Evolutionary conservation across 23 red algal genomes (phyloP).

Genomic region (Gracilariopsis chorda): DNA sequence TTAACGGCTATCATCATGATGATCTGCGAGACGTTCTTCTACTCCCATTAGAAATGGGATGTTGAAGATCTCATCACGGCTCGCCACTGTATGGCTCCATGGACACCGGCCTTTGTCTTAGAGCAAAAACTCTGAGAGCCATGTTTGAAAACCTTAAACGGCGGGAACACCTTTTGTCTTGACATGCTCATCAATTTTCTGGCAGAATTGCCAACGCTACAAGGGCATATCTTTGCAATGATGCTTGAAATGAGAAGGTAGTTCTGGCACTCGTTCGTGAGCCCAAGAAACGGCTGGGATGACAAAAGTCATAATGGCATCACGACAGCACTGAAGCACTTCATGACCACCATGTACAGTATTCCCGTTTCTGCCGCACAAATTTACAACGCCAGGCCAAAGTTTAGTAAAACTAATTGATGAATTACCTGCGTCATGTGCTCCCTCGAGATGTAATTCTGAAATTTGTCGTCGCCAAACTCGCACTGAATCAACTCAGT

Average conservation of each 20-base stretch:
- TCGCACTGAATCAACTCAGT: neutral
- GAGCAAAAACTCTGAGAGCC: neutral
- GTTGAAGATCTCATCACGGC: neutral
- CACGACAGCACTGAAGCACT: neutral
- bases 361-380: neutral
- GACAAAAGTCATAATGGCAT: neutral
- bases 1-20: neutral
- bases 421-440: neutral
- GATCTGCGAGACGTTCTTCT: neutral
- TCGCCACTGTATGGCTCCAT: neutral
- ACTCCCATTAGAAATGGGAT: slow-evolving; percentile 19
- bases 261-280: neutral
- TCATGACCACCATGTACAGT: neutral
- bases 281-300: neutral
- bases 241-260: neutral
- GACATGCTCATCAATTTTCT: neutral
- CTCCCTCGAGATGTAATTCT: neutral
- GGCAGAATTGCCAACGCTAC: neutral
- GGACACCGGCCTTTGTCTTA: slow-evolving; percentile 12
- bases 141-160: slow-evolving; percentile 30
- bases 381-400: neutral
- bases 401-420: neutral
- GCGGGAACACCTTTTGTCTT: neutral
- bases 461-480: neutral
- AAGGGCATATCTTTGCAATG: neutral